Evolutionary conservation across 2,329 filamentous ascomycete species (phyloP).

Genomic region (Penicillium hordei): DNA sequence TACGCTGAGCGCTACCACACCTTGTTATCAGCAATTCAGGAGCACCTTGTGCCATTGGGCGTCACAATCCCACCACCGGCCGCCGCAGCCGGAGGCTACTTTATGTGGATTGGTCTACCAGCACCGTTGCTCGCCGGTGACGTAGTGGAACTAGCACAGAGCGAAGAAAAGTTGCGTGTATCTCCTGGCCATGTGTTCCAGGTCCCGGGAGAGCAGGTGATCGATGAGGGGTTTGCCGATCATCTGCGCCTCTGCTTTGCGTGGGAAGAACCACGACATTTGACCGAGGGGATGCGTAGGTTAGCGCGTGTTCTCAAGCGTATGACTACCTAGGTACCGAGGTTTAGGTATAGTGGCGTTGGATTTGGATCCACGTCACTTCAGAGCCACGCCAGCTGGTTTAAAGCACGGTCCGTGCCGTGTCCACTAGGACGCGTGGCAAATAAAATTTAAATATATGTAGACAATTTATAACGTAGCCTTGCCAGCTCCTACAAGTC

Average conservation of each 20-base stretch:
- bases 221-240: conserved; percentile 56
- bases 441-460: not conserved
- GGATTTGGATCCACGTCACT: not conserved
- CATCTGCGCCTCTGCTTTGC: conserved; percentile 68
- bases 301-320: conserved; percentile 47
- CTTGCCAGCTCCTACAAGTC: not conserved
- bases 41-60: conserved; percentile 63
- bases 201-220: conserved; percentile 58
- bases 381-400: not conserved
- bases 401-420: not conserved
- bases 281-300: conserved; percentile 67
- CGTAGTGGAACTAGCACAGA: conserved; percentile 58
- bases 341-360: not conserved
- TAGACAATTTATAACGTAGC: not conserved
- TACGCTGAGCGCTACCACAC: conserved; percentile 55
- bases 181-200: conserved; percentile 70
- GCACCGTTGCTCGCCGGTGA: conserved; percentile 52
- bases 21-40: conserved; percentile 60
- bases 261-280: conserved; percentile 66
- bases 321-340: not conserved
- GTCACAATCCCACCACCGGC: conserved; percentile 42
- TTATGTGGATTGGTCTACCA: conserved; percentile 74
- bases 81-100: conserved; percentile 73
- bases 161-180: conserved; percentile 66
- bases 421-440: conserved; percentile 20